phyloP scores from a whole-genome alignment of 257 asterid species.

The Ajuga chamaepitys region DNA sequence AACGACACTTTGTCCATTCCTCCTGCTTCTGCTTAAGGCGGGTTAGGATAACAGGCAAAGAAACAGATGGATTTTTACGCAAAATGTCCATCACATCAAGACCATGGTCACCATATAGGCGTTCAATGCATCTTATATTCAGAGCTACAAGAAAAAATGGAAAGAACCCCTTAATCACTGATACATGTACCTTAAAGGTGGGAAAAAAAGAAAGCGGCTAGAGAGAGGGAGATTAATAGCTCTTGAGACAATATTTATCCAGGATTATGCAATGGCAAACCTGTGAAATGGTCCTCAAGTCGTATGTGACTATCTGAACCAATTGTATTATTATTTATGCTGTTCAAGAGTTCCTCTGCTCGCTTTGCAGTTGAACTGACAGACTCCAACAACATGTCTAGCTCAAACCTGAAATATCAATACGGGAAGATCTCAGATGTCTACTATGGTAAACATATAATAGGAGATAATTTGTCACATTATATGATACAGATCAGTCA shows the following conservation, averaged over 20 bases:
- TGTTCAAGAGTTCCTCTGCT: constrained; percentile 65
- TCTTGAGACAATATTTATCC: neutral
- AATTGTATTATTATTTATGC: constrained; percentile 45
- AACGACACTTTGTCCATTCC: constrained; percentile 70
- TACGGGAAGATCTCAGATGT: neutral
- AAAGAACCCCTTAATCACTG: constrained; percentile 3
- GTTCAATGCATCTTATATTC: constrained; percentile 86
- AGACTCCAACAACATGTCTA: constrained; percentile 86
- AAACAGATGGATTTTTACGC: constrained; percentile 66
- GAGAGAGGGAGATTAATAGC: neutral
- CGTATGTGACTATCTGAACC: constrained; percentile 43
- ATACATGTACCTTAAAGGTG: neutral
- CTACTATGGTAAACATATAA: neutral
- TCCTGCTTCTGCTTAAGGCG: constrained; percentile 95
- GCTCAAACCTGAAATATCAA: constrained; percentile 59
- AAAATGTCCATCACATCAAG: constrained; percentile 82
- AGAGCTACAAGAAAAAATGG: constrained; percentile 34
- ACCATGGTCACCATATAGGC: constrained; percentile 94
- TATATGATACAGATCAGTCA: neutral
- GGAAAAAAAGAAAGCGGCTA: neutral
- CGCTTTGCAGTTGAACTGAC: constrained; percentile 71
- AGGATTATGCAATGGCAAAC: constrained; percentile 31
- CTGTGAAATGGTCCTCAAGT: constrained; percentile 78
- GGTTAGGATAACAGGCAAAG: constrained; percentile 73
- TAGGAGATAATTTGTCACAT: neutral